Evolutionary conservation across 1,139 yeast species (phyloP).

Genomic region (Candida sanyaensis): DNA sequence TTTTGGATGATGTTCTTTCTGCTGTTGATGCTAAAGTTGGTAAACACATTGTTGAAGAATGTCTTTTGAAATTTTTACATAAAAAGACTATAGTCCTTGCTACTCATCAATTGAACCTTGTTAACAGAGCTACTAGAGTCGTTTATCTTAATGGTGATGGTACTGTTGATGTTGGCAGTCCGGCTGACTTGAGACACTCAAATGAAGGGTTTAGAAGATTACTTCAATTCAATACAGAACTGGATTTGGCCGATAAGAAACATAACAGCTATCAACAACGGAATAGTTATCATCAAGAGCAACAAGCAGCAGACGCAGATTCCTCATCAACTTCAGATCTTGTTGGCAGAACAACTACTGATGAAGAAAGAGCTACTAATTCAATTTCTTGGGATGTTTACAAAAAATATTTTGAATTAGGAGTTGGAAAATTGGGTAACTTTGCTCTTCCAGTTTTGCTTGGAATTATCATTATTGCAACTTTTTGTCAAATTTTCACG

Average conservation of each 20-base stretch:
- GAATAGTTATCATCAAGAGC: neutral
- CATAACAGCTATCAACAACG: neutral
- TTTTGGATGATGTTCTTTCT: constrained; percentile 44
- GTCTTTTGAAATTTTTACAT: constrained; percentile 31
- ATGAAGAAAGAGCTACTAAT: constrained; percentile 42
- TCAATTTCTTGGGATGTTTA: constrained; percentile 41
- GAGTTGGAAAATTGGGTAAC: constrained; percentile 40
- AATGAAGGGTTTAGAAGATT: constrained; percentile 29
- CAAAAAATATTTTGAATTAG: constrained; percentile 35
- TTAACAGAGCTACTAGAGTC: constrained; percentile 34
- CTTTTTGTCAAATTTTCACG: constrained; percentile 38
- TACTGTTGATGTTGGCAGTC: constrained; percentile 33
- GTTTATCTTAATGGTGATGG: constrained; percentile 38
- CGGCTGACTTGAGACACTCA: constrained; percentile 25
- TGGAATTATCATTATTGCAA: constrained; percentile 40
- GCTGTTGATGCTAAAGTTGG: constrained; percentile 47
- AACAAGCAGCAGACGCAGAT: neutral
- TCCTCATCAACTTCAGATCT: constrained; percentile 11
- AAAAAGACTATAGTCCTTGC: constrained; percentile 37
- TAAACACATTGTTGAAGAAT: constrained; percentile 35
- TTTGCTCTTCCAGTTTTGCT: constrained; percentile 34
- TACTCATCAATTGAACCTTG: constrained; percentile 38
- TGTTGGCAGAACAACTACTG: constrained; percentile 31
- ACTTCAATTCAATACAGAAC: constrained; percentile 27
- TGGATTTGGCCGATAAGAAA: neutral